Percentiles rank a stretch among this genome's conserved stretches.
Conservation (phyloP, 2,329 filamentous ascomycete genomes). For the Bipolaris cookei region DNA sequence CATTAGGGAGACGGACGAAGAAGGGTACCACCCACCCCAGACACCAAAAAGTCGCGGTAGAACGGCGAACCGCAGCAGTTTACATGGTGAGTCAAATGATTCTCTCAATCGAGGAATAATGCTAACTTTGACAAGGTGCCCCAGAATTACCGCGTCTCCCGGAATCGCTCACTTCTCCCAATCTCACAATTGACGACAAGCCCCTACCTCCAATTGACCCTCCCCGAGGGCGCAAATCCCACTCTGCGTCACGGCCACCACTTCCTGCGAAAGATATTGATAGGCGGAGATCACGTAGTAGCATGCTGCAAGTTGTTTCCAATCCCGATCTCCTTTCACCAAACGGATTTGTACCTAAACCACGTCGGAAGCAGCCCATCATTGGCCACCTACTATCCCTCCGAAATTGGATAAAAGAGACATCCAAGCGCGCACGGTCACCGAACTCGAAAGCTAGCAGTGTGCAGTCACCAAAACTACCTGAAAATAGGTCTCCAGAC, state of each 20-base stretch:
- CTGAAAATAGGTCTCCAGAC: conserved; percentile 36
- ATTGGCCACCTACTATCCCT: conserved; percentile 70
- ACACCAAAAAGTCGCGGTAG: conserved; percentile 75
- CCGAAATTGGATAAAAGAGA: conserved; percentile 76
- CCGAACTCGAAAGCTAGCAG: conserved; percentile 46
- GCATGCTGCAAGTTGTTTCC: conserved; percentile 84
- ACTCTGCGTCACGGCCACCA: conserved; percentile 78
- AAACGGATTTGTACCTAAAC: conserved; percentile 63
- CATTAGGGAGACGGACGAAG: conserved; percentile 79
- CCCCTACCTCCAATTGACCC: conserved; percentile 78
- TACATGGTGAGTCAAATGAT: conserved; percentile 46
- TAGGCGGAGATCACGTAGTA: conserved; percentile 76
- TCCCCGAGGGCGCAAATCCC: conserved; percentile 74
- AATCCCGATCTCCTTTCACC: conserved; percentile 66
- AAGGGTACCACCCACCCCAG: conserved; percentile 62
- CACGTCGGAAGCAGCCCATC: conserved; percentile 66
- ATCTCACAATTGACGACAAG: conserved; percentile 50
- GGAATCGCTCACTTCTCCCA: conserved; percentile 60
- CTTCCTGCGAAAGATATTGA: conserved; percentile 81
- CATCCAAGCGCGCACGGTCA: conserved; percentile 49
- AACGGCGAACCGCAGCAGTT: conserved; percentile 71
- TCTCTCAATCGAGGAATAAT: background rate
- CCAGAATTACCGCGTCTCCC: conserved; percentile 79
- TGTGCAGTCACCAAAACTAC: conserved; percentile 42
- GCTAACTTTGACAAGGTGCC: conserved; percentile 53